These are phyloP conservation scores for Solanum hybrid DNA, from an alignment of 305 asterid genomes.

Conservation along the genomic window DNA sequence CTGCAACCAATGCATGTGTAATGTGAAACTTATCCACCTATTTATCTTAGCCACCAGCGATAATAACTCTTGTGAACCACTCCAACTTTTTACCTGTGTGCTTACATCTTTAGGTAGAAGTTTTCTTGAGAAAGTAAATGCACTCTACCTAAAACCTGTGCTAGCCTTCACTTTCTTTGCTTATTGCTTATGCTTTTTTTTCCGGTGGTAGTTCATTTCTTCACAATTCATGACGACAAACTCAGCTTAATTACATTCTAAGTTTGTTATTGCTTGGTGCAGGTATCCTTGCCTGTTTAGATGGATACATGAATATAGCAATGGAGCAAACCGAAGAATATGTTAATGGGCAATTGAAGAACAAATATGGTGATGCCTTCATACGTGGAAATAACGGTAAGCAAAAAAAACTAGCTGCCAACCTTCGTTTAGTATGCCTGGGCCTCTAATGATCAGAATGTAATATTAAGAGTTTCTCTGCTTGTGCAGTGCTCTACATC, in stretches of 20 bases:
- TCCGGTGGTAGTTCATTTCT: neutral
- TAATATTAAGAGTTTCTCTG: neutral
- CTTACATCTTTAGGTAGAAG: neutral
- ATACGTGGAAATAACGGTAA: slow-evolving; percentile 95
- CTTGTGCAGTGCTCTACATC: slow-evolving; percentile 86
- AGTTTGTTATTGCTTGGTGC: neutral
- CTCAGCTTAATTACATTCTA: neutral
- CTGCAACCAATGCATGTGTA: neutral
- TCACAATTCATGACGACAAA: neutral
- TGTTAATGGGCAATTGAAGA: slow-evolving; percentile 91
- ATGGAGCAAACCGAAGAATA: slow-evolving; percentile 99
- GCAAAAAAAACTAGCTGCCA: neutral
- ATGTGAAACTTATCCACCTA: neutral
- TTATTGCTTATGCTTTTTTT: neutral
- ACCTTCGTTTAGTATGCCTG: neutral
- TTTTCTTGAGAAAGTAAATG: neutral
- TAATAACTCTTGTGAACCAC: neutral
- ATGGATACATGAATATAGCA: slow-evolving; percentile 97
- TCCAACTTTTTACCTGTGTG: neutral
- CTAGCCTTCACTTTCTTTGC: neutral
- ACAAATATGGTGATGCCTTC: slow-evolving; percentile 96
- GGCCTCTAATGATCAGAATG: neutral
- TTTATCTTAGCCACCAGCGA: neutral
- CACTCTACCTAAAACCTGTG: neutral
- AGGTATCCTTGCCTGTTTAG: slow-evolving; percentile 96